A percentile compares a stretch with the other conserved stretches of the same genome.
These are phyloP conservation scores for Diaporthe capsici DNA, from an alignment of 2,329 filamentous ascomycete species.

Conservation along the genomic window DNA sequence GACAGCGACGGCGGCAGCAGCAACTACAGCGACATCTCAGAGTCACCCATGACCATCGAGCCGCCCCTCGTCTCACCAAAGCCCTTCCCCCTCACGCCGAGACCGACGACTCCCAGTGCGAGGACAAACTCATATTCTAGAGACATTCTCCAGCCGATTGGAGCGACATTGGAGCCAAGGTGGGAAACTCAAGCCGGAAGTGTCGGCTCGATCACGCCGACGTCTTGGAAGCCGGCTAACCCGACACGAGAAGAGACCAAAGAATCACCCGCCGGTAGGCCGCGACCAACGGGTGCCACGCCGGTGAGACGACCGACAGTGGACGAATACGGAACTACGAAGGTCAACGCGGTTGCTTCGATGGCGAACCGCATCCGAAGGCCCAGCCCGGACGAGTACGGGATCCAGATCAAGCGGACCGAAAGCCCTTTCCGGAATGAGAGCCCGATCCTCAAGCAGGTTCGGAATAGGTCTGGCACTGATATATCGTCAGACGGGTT, in stretches of 20 bases:
- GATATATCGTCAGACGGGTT: slow-evolving; percentile 15
- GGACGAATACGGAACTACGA: slow-evolving; percentile 28
- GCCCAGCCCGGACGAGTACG: slow-evolving; percentile 34
- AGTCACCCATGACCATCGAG: slow-evolving; percentile 38
- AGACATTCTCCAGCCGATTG: slow-evolving; percentile 1
- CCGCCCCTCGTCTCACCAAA: slow-evolving; percentile 40
- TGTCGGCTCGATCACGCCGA: slow-evolving; percentile 10
- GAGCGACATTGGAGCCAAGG: slow-evolving; percentile 20
- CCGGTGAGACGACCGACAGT: slow-evolving; percentile 23
- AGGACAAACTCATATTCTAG: background rate
- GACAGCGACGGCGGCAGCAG: slow-evolving; percentile 41
- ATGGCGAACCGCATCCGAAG: background rate
- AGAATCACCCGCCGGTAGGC: slow-evolving; percentile 6
- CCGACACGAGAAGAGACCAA: slow-evolving; percentile 8
- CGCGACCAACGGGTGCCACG: slow-evolving; percentile 12
- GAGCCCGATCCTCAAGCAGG: slow-evolving; percentile 35
- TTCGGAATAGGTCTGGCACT: background rate
- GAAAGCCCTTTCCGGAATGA: slow-evolving; percentile 33
- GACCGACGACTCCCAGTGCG: slow-evolving; percentile 25
- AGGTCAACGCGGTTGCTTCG: slow-evolving; percentile 17
- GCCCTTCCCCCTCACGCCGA: slow-evolving; percentile 39
- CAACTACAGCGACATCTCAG: slow-evolving; percentile 41
- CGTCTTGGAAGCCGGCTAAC: slow-evolving; percentile 3
- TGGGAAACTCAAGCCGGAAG: slow-evolving; percentile 12
- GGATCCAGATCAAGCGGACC: background rate